A percentile compares a stretch with the other conserved stretches of the same genome.
Conservation (phyloP, 345 rosid species). For the Gossypium herbaceum region DNA sequence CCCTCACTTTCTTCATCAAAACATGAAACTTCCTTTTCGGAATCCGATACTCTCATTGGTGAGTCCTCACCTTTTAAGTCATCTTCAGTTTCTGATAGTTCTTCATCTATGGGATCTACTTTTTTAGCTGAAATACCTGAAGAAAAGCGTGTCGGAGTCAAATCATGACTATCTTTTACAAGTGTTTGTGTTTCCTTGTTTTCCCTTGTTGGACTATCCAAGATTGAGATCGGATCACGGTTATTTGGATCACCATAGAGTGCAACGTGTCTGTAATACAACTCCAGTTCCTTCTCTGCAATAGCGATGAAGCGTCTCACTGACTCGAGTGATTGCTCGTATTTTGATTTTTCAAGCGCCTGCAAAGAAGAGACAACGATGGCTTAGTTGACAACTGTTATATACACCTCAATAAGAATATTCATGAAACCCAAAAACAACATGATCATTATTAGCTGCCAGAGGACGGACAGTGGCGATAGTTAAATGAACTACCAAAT, state of each 20-base stretch:
- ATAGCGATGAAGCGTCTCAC: constrained; percentile 72
- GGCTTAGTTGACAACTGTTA: background rate
- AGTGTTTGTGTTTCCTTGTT: constrained; percentile 23
- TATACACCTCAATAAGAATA: background rate
- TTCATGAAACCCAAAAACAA: background rate
- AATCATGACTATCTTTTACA: constrained; percentile 17
- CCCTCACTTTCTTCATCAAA: constrained; percentile 14
- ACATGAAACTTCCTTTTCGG: constrained; percentile 18
- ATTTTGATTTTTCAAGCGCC: constrained; percentile 86
- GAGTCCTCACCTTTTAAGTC: constrained; percentile 23
- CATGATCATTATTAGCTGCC: background rate
- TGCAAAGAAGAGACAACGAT: constrained; percentile 23
- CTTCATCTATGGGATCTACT: constrained; percentile 21
- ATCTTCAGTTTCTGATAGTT: constrained; percentile 33
- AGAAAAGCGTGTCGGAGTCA: constrained; percentile 10
- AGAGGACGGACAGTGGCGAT: background rate
- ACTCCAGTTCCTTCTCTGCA: constrained; percentile 78
- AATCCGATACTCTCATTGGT: constrained; percentile 29
- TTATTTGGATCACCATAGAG: constrained; percentile 66
- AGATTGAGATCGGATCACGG: constrained; percentile 48
- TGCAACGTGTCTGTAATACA: constrained; percentile 66
- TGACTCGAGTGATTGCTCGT: constrained; percentile 83
- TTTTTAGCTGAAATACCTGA: constrained; percentile 26
- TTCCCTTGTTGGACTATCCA: constrained; percentile 34
- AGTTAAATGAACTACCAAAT: background rate